Base-by-base conservation (phyloP, 202 grass and related monocot species). In the Setaria viridis region DNA sequence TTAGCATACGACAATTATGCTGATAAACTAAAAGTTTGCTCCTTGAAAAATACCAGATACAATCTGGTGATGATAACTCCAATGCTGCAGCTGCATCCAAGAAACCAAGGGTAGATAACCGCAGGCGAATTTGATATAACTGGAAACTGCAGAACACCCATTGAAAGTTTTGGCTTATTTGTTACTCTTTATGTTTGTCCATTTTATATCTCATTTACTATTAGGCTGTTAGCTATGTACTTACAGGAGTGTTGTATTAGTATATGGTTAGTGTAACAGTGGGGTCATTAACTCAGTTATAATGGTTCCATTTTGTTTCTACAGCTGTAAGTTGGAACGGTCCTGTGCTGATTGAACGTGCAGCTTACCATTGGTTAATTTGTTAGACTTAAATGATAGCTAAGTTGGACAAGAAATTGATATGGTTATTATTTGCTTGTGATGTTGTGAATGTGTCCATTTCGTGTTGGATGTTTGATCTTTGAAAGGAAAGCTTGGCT, bases 101-200 rank as follows among this genome's bases (percentile, higher is more conserved):
- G 87, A 99, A 92, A 91, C 63, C 86, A 75, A 90, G 83, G 85
- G 83, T 91, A 0, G 88, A 96, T 67, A 91, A 87, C 73, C 84
- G 97, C 56, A 88, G 93, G 65, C 87, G 92, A 70, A 99, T 99
- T 72, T 95, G 88, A 97, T 87, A 30, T 32, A 71, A 21, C 7
- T 57, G 41, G 56, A 77, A 84, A 15, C 33, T 16, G 35, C 21
- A 7, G 65, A 81, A 9, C 47, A 53, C 46, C 0, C 2, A 16
- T 2, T n/a, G 39, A 78, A 75, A 50, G 16, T 46, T 51, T 51
- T 56, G 5, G 5, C 6, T 16, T 62, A 54, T 29, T 16, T n/a
- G 49, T 82, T 70, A 9, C 4, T 25, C 43, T 32, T 76, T 60
- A n/a, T 60, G 62, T 42, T 34, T 20, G 32, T 87, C 17, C 4